Conservation (phyloP, 2,329 filamentous ascomycete genomes). For the Fusarium pseudoanthophilum region DNA sequence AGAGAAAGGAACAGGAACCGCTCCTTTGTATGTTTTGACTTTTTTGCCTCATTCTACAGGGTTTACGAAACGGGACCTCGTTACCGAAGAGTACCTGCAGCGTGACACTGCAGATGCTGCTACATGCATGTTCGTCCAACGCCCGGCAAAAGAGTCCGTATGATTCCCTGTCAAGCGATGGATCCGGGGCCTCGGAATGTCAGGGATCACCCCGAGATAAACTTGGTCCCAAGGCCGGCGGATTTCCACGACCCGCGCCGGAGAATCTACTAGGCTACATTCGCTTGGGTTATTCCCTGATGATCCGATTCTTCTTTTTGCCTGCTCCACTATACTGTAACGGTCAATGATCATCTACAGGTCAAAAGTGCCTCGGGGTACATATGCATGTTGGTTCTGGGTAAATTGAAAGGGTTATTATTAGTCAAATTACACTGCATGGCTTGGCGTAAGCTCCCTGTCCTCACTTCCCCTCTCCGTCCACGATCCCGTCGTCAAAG, state of each 20-base stretch:
- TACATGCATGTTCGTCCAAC: neutral
- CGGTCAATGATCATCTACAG: neutral
- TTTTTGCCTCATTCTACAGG: neutral
- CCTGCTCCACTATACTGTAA: neutral
- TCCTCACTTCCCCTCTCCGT: slow-evolving; percentile 14
- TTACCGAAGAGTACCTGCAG: neutral
- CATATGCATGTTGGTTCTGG: neutral
- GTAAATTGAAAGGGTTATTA: neutral
- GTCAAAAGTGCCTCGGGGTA: neutral
- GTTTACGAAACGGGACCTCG: neutral
- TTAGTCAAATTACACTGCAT: slow-evolving; percentile 14
- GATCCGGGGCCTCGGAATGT: slow-evolving; percentile 1
- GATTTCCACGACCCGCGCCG: neutral
- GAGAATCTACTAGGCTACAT: neutral
- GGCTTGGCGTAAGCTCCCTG: slow-evolving; percentile 14
- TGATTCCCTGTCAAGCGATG: neutral
- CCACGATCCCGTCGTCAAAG: slow-evolving; percentile 5
- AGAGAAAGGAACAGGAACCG: neutral
- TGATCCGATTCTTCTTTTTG: neutral
- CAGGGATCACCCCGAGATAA: neutral
- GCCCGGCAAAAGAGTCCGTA: no score
- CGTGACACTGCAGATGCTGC: neutral
- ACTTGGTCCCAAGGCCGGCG: neutral
- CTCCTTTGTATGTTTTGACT: neutral
- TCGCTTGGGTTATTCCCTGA: neutral